A percentile compares a stretch with the other conserved stretches of the same genome.
These are phyloP conservation scores for Colletotrichum sp. DNA, from an alignment of 2,329 filamentous ascomycete species.

Conservation along the genomic window DNA sequence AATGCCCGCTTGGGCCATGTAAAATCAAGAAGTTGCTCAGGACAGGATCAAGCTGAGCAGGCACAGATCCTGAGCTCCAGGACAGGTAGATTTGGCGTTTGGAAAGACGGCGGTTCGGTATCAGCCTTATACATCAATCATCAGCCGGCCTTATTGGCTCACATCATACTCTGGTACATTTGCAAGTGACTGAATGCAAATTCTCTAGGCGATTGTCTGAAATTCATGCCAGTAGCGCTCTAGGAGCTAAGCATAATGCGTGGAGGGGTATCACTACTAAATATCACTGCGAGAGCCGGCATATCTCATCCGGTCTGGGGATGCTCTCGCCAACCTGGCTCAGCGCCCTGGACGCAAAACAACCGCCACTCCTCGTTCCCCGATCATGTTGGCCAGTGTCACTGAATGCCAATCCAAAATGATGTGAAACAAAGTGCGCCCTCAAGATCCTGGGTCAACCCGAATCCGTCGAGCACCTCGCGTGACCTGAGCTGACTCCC, in stretches of 20 bases:
- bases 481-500: constrained; percentile 55
- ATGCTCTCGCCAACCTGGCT: not conserved
- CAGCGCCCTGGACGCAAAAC: not conserved
- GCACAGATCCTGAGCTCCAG: not conserved
- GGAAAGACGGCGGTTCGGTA: not conserved
- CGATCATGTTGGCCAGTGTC: not conserved
- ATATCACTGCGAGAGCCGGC: not conserved
- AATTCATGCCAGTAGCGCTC: not conserved
- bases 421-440: not conserved
- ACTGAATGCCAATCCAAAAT: not conserved
- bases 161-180: not conserved
- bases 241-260: not conserved
- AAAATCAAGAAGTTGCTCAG: not conserved
- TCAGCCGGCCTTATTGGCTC: not conserved
- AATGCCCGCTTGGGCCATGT: not conserved
- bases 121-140: not conserved
- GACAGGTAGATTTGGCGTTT: not conserved
- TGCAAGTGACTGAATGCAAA: not conserved
- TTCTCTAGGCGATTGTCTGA: not conserved
- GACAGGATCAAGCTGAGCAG: not conserved
- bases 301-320: not conserved
- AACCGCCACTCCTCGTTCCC: not conserved
- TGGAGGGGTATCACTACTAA: constrained; percentile 14
- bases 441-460: constrained; percentile 16
- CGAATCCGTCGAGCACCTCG: constrained; percentile 58